phyloP scores from a whole-genome alignment of 345 rosid species.

The Melastoma malabathricum region DNA sequence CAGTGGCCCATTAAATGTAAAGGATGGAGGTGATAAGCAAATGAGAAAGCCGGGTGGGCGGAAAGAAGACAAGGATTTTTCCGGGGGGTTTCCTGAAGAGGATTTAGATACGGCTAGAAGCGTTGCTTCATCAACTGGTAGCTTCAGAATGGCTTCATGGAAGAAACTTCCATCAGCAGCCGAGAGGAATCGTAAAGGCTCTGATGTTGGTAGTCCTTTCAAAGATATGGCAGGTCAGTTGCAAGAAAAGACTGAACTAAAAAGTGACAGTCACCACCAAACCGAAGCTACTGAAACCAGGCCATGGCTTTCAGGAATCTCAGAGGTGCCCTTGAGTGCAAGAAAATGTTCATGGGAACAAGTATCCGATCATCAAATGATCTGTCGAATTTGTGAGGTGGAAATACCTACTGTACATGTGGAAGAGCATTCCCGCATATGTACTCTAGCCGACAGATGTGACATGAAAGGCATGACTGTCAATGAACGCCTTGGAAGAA shows the following conservation, averaged over 20 bases:
- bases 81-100: conserved; percentile 19
- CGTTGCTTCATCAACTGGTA: conserved; percentile 60
- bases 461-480: conserved; percentile 83
- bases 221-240: conserved; percentile 32
- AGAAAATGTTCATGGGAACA: conserved; percentile 51
- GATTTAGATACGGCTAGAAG: conserved; percentile 68
- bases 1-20: conserved; percentile 30
- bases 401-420: conserved; percentile 98
- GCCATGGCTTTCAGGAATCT: conserved; percentile 25
- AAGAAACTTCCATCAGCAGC: conserved; percentile 82
- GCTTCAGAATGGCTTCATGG: conserved; percentile 88
- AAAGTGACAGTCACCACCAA: conserved; percentile 26
- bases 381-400: conserved; percentile 95
- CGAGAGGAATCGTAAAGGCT: conserved; percentile 42
- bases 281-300: conserved; percentile 37
- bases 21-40: conserved; percentile 28
- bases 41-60: conserved; percentile 24
- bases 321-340: conserved; percentile 20
- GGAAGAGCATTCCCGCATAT: conserved; percentile 89
- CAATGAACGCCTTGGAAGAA: conserved; percentile 75
- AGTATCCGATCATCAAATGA: conserved; percentile 77
- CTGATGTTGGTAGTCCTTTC: conserved; percentile 29
- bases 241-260: conserved; percentile 24
- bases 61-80: conserved; percentile 25
- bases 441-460: conserved; percentile 93